Base-by-base conservation (phyloP, 2,329 filamentous ascomycete species). In the Colletotrichum phormii region DNA sequence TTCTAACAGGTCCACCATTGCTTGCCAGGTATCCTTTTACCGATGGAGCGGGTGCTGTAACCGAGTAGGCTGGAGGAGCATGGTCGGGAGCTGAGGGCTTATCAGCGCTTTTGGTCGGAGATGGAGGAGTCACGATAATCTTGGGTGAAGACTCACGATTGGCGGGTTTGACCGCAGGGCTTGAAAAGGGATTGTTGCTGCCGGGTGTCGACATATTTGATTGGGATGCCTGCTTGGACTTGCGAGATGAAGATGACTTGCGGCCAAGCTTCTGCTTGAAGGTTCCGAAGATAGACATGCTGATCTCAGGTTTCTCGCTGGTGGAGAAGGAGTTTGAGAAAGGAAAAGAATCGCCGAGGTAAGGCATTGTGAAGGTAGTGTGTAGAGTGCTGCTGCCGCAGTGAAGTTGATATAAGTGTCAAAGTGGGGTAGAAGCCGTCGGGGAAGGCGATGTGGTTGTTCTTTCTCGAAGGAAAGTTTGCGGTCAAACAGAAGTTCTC, bases 1-100 rank as follows among this genome's bases (percentile, higher is more conserved):
- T 75, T 55, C 71, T 71, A 49, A 57, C 57, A 29, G 60, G 64
- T 46, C 35, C 26, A 55, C 37, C 57, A 15, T 67, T 70, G 59
- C 55, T 64, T 9, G 37, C 33, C 63, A 72, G 22, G 62, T 67
- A 75, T 51, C 51, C 51, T n/a, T 60, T 62, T 33, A 55, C 71
- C 4, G 66, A 60, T 6, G 37, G 33, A 29, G 63, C 49, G 11
- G 68, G 35, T 4, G 71, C 35, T 24, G 63, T 29, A 15, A 61
- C 64, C 29, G 77, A 77, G 64, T 84, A 84, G 24, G 83, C 79
- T 5, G 84, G 84, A 26, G 82, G 82, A 6, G 81, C 77, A 12
- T 82, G 71, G 26, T 51, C 81, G 15, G 71, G 67, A 55, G 62
- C 77, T 80, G 66, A 18, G n/a, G 26, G 18, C 35, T 46, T 31